phyloP scores from a whole-genome alignment of 768 basidiomycete genomes.

The Daedaleopsis sinensis region DNA sequence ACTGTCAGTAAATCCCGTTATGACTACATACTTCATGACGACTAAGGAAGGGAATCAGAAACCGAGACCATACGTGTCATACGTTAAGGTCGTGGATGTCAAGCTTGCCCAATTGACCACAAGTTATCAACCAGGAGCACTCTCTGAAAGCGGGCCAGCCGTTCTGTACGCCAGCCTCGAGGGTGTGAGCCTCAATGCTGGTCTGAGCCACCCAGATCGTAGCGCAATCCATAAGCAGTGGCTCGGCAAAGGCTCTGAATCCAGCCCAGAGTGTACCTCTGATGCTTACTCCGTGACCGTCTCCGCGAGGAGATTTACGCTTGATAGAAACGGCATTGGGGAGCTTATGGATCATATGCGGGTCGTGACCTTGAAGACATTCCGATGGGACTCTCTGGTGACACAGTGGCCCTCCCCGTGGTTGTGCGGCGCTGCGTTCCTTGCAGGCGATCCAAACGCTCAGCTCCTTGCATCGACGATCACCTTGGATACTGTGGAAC shows the following conservation, averaged over 20 bases:
- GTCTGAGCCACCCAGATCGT: constrained; percentile 49
- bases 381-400: constrained; percentile 45
- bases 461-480: constrained; percentile 50
- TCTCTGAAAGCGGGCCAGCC: constrained; percentile 28
- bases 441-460: constrained; percentile 60
- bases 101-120: constrained; percentile 51
- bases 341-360: constrained; percentile 31
- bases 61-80: constrained; percentile 40
- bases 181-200: constrained; percentile 42
- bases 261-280: constrained; percentile 42
- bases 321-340: constrained; percentile 44
- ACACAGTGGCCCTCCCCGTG: constrained; percentile 68
- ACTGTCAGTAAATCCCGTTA: constrained; percentile 16
- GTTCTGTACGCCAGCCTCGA: constrained; percentile 49
- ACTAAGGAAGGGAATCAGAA: constrained; percentile 34
- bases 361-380: constrained; percentile 46
- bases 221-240: constrained; percentile 52
- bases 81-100: constrained; percentile 47
- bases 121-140: constrained; percentile 37
- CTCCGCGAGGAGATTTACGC: constrained; percentile 42
- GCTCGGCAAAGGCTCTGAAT: constrained; percentile 46
- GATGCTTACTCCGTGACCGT: constrained; percentile 53
- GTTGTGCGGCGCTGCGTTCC: constrained; percentile 50
- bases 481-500: constrained; percentile 41
- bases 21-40: constrained; percentile 16